Percentiles rank a stretch among this genome's conserved stretches.
phyloP scores from a whole-genome alignment of 2,329 filamentous ascomycete species.

The Talaromyces sp. region DNA sequence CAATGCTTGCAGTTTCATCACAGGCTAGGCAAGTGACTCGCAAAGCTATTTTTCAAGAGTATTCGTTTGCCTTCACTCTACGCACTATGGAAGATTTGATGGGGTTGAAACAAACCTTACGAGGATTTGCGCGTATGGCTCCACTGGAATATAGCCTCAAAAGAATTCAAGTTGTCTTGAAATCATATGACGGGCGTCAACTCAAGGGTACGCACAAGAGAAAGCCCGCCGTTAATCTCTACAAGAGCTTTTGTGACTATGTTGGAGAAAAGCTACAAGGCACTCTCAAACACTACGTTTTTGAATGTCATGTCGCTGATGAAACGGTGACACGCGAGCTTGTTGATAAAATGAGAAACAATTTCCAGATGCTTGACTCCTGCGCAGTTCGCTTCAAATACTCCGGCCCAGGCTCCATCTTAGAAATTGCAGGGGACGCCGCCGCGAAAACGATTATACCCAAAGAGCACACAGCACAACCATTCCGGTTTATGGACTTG shows the following conservation, averaged over 20 bases:
- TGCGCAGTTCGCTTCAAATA: slow-evolving; percentile 20
- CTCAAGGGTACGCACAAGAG: slow-evolving; percentile 14
- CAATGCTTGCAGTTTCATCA: slow-evolving; percentile 1
- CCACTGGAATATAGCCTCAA: background rate
- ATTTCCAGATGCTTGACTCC: slow-evolving; percentile 18
- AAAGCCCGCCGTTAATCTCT: slow-evolving; percentile 15
- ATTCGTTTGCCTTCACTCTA: slow-evolving; percentile 16
- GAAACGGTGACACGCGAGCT: background rate
- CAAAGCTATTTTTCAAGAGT: slow-evolving; percentile 15
- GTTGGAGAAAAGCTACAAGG: slow-evolving; percentile 13
- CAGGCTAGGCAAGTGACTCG: slow-evolving; percentile 15
- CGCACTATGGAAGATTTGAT: slow-evolving; percentile 14
- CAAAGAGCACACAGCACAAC: background rate
- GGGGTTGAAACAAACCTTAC: slow-evolving; percentile 11
- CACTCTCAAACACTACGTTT: slow-evolving; percentile 16
- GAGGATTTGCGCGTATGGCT: background rate
- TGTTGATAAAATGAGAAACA: slow-evolving; percentile 5
- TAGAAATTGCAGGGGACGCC: background rate
- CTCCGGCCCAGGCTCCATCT: background rate
- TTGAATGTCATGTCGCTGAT: slow-evolving; percentile 18
- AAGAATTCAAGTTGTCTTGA: slow-evolving; percentile 11
- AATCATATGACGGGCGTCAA: slow-evolving; percentile 16
- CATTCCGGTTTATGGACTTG: slow-evolving; percentile 20
- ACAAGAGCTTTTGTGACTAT: slow-evolving; percentile 18
- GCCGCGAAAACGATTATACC: background rate